phyloP scores from a whole-genome alignment of 176 grass and related monocot species.

The barley (Hordeum vulgare) region MorexV3_pseudomolecules_assembly NC_058520.1:581630086-581630585 shows the following conservation, averaged over 20 bases:
- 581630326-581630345: background rate
- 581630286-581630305: background rate
- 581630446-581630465: background rate
- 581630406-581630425: slow-evolving; percentile 18
- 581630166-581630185: background rate
- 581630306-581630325: background rate
- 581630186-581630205: background rate
- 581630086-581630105: slow-evolving; percentile 36
- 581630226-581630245: background rate
- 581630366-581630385: slow-evolving; percentile 42
- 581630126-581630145: slow-evolving; percentile 29
- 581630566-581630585: background rate
- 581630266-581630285: background rate
- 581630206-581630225: slow-evolving; percentile 6
- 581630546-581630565: background rate
- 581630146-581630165: background rate
- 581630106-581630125: slow-evolving; percentile 26
- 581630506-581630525: background rate
- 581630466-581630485: background rate
- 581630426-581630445: slow-evolving; percentile 11
- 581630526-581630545: background rate
- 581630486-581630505: background rate
- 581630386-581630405: slow-evolving; percentile 26
- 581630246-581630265: slow-evolving; percentile 1
- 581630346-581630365: slow-evolving; percentile 35